Evolutionary conservation across 2,329 filamentous ascomycete genomes (phyloP).

Genomic region (Purpureocillium takamizusanense): DNA sequence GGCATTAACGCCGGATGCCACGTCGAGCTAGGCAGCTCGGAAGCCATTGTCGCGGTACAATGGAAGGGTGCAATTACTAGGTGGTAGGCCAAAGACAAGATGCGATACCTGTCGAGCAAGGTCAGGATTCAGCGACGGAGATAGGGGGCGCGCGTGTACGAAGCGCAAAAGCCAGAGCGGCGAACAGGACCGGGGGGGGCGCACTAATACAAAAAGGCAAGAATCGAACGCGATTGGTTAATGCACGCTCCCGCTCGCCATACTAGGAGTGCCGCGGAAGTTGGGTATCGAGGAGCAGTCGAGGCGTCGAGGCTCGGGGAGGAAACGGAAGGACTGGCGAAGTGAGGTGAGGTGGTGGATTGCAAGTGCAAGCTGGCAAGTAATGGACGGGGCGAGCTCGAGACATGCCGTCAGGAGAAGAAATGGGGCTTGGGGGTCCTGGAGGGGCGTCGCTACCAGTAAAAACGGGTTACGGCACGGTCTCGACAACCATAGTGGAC

Average conservation of each 20-base stretch:
- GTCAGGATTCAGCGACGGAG: background rate
- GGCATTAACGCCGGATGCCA: constrained; percentile 34
- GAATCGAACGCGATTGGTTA: constrained; percentile 7
- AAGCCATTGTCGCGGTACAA: constrained; percentile 23
- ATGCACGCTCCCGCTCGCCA: constrained; percentile 9
- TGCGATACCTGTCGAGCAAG: background rate
- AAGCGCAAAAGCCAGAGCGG: background rate
- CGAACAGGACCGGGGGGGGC: background rate
- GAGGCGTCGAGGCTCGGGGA: constrained; percentile 1
- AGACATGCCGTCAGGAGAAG: background rate
- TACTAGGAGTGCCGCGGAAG: constrained; percentile 4
- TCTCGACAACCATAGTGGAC: too few relatives aligned
- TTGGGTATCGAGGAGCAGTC: background rate
- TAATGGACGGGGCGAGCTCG: constrained; percentile 2
- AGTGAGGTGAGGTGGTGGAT: constrained; percentile 3
- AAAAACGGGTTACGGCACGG: too few relatives aligned
- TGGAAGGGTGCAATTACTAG: constrained; percentile 3
- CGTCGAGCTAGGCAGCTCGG: constrained; percentile 23
- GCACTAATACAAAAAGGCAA: constrained; percentile 9
- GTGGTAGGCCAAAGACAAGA: constrained; percentile 6
- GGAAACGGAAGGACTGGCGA: too few relatives aligned
- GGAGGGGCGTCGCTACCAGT: too few relatives aligned
- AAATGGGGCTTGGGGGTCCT: background rate
- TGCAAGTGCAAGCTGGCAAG: constrained; percentile 19
- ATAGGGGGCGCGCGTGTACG: constrained; percentile 2